These are phyloP conservation scores for Rhodotorula sp. DNA, from an alignment of 1,284 basidiomycete genomes.

Conservation along the genomic window DNA sequence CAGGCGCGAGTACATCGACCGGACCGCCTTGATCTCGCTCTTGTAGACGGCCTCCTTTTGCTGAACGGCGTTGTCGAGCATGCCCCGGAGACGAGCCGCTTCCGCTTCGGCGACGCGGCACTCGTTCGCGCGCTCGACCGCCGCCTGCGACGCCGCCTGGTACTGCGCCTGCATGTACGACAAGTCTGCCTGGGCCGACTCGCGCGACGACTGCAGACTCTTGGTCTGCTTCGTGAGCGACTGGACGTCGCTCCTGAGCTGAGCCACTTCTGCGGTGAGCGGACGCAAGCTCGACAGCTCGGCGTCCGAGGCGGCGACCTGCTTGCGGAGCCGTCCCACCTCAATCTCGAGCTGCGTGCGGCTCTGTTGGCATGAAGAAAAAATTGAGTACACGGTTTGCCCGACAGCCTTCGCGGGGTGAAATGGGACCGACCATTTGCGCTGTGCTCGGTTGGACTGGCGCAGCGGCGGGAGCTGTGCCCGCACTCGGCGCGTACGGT, in stretches of 20 bases:
- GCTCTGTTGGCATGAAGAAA: neutral
- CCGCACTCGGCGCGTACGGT: neutral
- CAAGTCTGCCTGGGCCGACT: constrained; percentile 28
- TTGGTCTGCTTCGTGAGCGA: constrained; percentile 25
- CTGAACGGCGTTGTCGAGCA: constrained; percentile 30
- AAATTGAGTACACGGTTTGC: fast-evolving
- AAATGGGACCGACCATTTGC: constrained; percentile 17
- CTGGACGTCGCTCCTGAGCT: constrained; percentile 23
- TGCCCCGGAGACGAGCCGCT: constrained; percentile 12
- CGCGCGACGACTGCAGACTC: constrained; percentile 29
- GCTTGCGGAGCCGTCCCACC: constrained; percentile 12
- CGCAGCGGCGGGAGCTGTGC: constrained; percentile 1
- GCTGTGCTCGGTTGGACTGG: neutral
- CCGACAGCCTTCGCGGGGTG: neutral
- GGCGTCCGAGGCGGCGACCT: neutral
- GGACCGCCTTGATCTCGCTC: constrained; percentile 11
- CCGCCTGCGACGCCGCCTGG: constrained; percentile 35
- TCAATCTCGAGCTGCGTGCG: constrained; percentile 39
- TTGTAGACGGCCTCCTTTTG: constrained; percentile 30
- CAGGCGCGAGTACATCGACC: constrained; percentile 14
- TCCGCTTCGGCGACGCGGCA: constrained; percentile 33
- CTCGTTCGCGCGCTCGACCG: constrained; percentile 37
- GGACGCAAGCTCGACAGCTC: constrained; percentile 25
- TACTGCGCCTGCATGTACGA: constrained; percentile 41
- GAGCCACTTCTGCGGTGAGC: constrained; percentile 22